Base-by-base conservation (phyloP, 1,139 yeast species). In the Maudiozyma humilis region DNA sequence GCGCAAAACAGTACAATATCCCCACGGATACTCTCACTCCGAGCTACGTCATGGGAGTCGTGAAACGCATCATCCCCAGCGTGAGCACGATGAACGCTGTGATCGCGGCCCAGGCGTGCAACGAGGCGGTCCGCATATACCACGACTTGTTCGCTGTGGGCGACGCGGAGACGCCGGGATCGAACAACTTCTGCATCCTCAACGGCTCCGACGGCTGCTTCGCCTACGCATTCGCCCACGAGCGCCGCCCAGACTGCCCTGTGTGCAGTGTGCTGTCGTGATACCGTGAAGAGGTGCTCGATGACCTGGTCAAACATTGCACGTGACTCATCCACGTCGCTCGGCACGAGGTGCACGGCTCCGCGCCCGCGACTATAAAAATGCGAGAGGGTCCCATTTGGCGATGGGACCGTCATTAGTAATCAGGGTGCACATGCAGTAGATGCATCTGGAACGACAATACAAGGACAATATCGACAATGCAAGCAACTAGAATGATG, bases 21-120 rank as follows among this genome's bases (percentile, higher is more conserved):
- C 69, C 67, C 12, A 20, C 44, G 17, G 46, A 59, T 1, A 91
- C 93, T 0, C 86, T 91, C 14, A 82, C 93, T 0, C 73, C 76
- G 49, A 68, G 73, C 42, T 70, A 84, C 44, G 81, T 95, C 0
- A 72, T 86, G 45, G 97, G 97, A 0, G 94, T 91, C 38, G 88
- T 88, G 41, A 91, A 91, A 63, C 83, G 83, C 56, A 88, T 91
- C 50, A 83, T 91, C 19, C 98, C 98, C 0, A 91, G 96, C 1
- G 85, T 89, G 45, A 95, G 96, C 1, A 82, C 95, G 1, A 89
- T 97, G 1, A 91, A 91, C 62, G 95, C 97, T 2, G 75, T 91
- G 31, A 78, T 91, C 36, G 96, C 97, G 2, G 96, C 95, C 0
- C 74, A 88, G 13, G 86, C 96, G 61, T 85, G 95, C 57, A 84